phyloP scores from a whole-genome alignment of 805 yeast genomes.

The Priceomyces carsonii region DNA sequence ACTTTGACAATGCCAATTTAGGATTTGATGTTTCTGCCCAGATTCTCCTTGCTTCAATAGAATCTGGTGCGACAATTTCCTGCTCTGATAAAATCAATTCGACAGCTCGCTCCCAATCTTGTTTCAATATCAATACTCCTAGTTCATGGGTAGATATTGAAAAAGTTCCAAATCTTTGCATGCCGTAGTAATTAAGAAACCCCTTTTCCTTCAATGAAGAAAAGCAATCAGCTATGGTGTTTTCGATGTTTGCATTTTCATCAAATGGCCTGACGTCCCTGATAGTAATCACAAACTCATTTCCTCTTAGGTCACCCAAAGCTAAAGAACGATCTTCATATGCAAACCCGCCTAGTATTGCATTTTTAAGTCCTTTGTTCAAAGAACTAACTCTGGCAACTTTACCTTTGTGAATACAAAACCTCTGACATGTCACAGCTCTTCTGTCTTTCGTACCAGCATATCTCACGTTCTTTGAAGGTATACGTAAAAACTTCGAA shows the following conservation, averaged over 20 bases:
- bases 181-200: slow-evolving; percentile 93
- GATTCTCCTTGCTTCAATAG: slow-evolving; percentile 75
- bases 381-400: slow-evolving; percentile 75
- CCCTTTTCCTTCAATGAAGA: slow-evolving; percentile 64
- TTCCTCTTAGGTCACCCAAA: slow-evolving; percentile 85
- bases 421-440: slow-evolving; percentile 88
- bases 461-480: slow-evolving; percentile 68
- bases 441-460: slow-evolving; percentile 98
- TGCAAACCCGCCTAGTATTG: slow-evolving; percentile 74
- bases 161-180: slow-evolving; percentile 97
- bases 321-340: slow-evolving; percentile 63
- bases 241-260: slow-evolving; percentile 33
- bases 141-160: slow-evolving; percentile 87
- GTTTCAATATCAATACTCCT: slow-evolving; percentile 70
- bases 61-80: slow-evolving; percentile 78
- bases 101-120: slow-evolving; percentile 79
- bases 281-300: slow-evolving; percentile 82
- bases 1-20: slow-evolving; percentile 57
- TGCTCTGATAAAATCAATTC: slow-evolving; percentile 83
- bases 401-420: slow-evolving; percentile 66
- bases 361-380: slow-evolving; percentile 75
- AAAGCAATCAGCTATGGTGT: slow-evolving; percentile 54
- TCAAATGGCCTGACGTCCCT: slow-evolving; percentile 59
- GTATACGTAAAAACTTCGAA: slow-evolving; percentile 70
- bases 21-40: slow-evolving; percentile 81